Percentiles rank a stretch among this genome's conserved stretches.
Conservation (phyloP, 257 asterid genomes). For the Ligustrum vulgare region DNA sequence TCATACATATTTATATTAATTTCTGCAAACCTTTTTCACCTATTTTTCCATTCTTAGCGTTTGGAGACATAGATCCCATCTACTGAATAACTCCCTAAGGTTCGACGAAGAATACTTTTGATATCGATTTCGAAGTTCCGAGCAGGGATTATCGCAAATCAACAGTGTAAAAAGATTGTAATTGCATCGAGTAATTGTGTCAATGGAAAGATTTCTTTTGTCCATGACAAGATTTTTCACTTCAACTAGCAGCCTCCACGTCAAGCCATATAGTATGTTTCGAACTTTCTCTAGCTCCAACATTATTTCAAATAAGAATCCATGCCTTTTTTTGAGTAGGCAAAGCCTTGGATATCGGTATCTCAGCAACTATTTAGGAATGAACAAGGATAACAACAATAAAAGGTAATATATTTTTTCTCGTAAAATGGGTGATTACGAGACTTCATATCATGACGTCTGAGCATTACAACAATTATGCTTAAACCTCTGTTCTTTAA, state of each 20-base stretch:
- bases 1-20: not conserved
- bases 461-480: no score
- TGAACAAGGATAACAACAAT: conserved; percentile 4
- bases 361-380: conserved; percentile 20
- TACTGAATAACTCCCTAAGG: not conserved
- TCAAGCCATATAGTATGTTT: conserved; percentile 3
- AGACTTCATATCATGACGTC: no score
- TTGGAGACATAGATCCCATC: not conserved
- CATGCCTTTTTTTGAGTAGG: not conserved
- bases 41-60: no score
- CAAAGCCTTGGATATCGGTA: conserved; percentile 21
- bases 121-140: not conserved
- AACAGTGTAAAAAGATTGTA: not conserved
- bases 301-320: not conserved
- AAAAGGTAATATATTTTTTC: conserved; percentile 25
- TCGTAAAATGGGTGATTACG: no score
- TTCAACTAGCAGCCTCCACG: not conserved
- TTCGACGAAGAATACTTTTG: not conserved
- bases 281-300: conserved; percentile 13
- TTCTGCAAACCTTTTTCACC: not conserved
- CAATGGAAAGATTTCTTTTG: conserved; percentile 21
- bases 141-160: not conserved
- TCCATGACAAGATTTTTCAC: conserved; percentile 25
- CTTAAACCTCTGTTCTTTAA: no score
- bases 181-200: conserved; percentile 20